Conservation (phyloP, 306 rosid genomes). For the Vicia villosa region DNA sequence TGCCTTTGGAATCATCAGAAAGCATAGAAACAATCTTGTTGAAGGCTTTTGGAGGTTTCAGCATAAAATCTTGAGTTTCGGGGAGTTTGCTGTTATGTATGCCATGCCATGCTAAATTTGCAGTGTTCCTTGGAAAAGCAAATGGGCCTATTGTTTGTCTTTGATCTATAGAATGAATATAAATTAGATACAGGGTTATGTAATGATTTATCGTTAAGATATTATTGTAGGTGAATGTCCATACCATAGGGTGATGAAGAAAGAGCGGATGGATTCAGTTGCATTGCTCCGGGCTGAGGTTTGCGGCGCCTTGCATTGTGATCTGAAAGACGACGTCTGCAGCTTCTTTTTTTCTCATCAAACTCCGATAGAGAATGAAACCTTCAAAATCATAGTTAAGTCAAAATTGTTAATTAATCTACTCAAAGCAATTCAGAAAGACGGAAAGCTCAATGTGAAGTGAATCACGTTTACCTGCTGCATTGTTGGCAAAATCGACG, state of each 20-base stretch:
- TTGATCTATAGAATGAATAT: constrained; percentile 46
- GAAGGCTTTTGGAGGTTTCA: constrained; percentile 52
- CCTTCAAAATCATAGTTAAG: constrained; percentile 56
- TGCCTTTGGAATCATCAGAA: constrained; percentile 53
- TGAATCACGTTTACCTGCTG: constrained; percentile 63
- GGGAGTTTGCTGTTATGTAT: constrained; percentile 42
- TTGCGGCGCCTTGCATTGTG: constrained; percentile 99
- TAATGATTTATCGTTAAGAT: neutral
- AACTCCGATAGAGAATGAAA: constrained; percentile 84
- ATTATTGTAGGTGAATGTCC: neutral
- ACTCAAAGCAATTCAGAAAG: constrained; percentile 22
- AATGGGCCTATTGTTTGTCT: constrained; percentile 53
- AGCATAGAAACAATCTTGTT: constrained; percentile 42
- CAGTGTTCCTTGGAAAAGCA: constrained; percentile 45
- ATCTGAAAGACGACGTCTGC: constrained; percentile 91
- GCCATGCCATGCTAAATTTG: constrained; percentile 57
- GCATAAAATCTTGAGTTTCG: constrained; percentile 58
- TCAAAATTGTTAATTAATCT: constrained; percentile 27
- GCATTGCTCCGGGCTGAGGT: constrained; percentile 61
- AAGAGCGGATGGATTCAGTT: constrained; percentile 53
- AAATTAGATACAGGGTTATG: constrained; percentile 15
- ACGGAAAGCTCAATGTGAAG: constrained; percentile 27
- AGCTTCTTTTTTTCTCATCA: constrained; percentile 91
- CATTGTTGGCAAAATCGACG: constrained; percentile 97
- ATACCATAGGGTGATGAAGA: constrained; percentile 64